A percentile compares a stretch with the other conserved stretches of the same genome.
Evolutionary conservation across 768 basidiomycete species (phyloP).

Genomic region (Rhodosporidiobolus sp.): DNA sequence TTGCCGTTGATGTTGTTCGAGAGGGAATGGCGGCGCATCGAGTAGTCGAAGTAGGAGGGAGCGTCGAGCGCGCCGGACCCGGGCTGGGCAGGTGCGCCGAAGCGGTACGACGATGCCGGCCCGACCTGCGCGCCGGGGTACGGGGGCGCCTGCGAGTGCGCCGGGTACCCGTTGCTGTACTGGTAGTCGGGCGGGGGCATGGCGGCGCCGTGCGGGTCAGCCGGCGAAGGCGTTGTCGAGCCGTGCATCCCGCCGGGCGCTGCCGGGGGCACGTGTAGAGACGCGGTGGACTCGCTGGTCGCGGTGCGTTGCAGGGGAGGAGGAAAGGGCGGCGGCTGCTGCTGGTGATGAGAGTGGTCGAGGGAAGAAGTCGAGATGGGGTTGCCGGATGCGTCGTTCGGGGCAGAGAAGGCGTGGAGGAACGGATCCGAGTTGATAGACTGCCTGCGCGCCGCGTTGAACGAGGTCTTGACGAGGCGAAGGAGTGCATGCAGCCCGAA

Average conservation of each 20-base stretch:
- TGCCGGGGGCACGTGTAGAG: no score
- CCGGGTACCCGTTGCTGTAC: not conserved
- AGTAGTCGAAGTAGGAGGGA: constrained; percentile 63
- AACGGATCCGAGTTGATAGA: constrained; percentile 37
- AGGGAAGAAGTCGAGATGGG: no score
- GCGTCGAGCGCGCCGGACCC: constrained; percentile 50
- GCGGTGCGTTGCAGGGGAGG: no score
- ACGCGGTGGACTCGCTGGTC: no score
- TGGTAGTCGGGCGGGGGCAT: not conserved
- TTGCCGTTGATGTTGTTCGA: constrained; percentile 50
- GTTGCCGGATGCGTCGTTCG: not conserved
- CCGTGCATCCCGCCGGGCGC: not conserved
- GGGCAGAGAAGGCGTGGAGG: constrained; percentile 36
- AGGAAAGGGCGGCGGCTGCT: not conserved
- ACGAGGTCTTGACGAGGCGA: not conserved
- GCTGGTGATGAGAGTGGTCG: not conserved
- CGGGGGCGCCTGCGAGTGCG: not conserved
- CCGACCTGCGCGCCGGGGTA: not conserved
- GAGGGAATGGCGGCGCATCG: constrained; percentile 69
- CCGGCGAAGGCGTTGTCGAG: not conserved
- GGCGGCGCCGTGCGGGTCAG: not conserved
- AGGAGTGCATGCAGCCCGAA: no score
- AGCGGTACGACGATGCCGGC: constrained; percentile 19
- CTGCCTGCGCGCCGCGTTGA: constrained; percentile 9
- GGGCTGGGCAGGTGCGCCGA: constrained; percentile 29